Conservation (phyloP, 768 basidiomycete species). For the Hericium erinaceus region DNA sequence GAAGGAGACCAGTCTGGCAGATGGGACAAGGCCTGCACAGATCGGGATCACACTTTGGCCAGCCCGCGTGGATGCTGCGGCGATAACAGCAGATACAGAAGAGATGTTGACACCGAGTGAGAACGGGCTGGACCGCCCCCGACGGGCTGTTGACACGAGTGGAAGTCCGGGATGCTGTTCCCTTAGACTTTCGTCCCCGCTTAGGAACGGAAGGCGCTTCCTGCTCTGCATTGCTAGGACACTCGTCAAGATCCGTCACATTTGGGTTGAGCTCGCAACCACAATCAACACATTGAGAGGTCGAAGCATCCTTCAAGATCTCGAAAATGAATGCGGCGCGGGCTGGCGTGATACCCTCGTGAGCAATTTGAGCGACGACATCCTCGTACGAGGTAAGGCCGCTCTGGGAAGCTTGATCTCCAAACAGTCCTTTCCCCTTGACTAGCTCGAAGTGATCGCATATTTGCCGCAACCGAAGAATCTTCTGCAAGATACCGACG, state of each 20-base stretch:
- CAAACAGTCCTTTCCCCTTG: conserved; percentile 48
- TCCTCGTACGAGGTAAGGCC: conserved; percentile 59
- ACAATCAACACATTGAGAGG: conserved; percentile 86
- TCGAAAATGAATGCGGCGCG: conserved; percentile 79
- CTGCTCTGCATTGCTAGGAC: conserved; percentile 35
- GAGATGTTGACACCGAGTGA: conserved; percentile 92
- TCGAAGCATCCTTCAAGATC: conserved; percentile 79
- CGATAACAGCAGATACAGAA: conserved; percentile 87
- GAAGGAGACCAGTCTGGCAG: conserved; percentile 61
- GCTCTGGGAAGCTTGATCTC: conserved; percentile 34
- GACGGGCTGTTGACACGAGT: conserved; percentile 67
- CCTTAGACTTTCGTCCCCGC: conserved; percentile 44
- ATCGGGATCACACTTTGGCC: conserved; percentile 61
- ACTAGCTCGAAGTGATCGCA: conserved; percentile 95
- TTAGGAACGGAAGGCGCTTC: conserved; percentile 42
- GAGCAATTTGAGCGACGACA: conserved; percentile 61
- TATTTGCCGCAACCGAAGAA: conserved; percentile 91
- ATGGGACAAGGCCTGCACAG: conserved; percentile 60
- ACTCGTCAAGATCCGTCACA: conserved; percentile 34
- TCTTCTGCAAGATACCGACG: conserved; percentile 94
- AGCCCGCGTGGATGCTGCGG: conserved; percentile 64
- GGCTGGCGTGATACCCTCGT: conserved; percentile 66
- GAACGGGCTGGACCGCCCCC: conserved; percentile 44
- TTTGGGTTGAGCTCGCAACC: conserved; percentile 59
- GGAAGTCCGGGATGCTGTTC: conserved; percentile 47